phyloP scores from a whole-genome alignment of 2,329 filamentous ascomycete genomes.

The Calonectria henricotiae region DNA sequence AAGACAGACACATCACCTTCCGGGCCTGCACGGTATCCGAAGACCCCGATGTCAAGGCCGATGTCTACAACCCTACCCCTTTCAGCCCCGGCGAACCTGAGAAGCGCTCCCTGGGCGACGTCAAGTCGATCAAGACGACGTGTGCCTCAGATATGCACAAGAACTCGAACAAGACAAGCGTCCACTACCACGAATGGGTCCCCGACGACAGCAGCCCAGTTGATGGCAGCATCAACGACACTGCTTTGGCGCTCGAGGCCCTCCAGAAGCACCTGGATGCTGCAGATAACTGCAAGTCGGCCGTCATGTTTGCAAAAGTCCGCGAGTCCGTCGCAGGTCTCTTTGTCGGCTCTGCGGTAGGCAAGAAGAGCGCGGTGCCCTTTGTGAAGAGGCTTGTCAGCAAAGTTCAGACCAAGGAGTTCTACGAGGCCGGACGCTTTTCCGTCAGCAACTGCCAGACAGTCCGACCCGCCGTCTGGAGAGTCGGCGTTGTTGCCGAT shows the following conservation, averaged over 20 bases:
- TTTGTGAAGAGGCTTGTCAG: not conserved
- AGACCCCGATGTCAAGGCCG: not conserved
- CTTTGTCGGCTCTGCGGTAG: not conserved
- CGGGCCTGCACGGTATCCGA: not conserved
- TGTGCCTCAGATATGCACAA: constrained; percentile 2
- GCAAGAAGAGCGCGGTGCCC: not conserved
- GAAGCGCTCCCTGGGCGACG: not conserved
- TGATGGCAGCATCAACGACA: constrained; percentile 8
- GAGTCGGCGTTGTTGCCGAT: not conserved
- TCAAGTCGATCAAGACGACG: not conserved
- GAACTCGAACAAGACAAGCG: not conserved
- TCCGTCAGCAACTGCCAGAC: not conserved
- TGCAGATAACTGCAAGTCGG: not conserved
- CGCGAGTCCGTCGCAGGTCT: not conserved
- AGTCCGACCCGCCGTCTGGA: not conserved
- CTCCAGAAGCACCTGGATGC: not conserved
- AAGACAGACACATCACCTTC: not conserved
- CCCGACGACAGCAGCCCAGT: not conserved
- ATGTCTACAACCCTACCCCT: not conserved
- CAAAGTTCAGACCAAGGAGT: not conserved
- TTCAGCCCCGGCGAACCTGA: not conserved
- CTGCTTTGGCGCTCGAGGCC: not conserved
- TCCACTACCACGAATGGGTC: not conserved
- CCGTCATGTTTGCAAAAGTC: not conserved
- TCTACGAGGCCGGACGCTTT: not conserved